Base-by-base conservation (phyloP, 2,329 filamentous ascomycete genomes). In the Ustilaginoidea virens region DNA sequence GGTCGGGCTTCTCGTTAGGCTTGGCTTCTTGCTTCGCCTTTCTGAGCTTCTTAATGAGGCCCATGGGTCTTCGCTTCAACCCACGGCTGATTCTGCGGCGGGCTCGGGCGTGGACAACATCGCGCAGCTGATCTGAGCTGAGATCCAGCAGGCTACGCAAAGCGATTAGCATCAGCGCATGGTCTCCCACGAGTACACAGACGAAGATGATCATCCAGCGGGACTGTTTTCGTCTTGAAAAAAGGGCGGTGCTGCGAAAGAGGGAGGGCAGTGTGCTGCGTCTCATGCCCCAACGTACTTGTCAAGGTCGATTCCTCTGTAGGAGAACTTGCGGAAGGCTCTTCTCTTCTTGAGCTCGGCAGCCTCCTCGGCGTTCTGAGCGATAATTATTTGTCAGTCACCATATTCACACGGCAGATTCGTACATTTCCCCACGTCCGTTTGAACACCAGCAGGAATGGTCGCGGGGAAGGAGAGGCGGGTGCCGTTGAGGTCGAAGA, bases 1-100 rank as follows among this genome's bases (percentile, higher is more conserved):
- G 74, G 58, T 93, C 86, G 59, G 87, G 87, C 82, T 96, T 94
- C 85, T 96, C 87, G 69, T 98, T 98, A 60, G 90, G 90, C 71
- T 82, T 83, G 52, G 86, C 86, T 70, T 93, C 85, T 67, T 92
- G 83, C 80, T 94, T 94, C 49, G 90, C 80, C 75, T 94, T 96
- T 63, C 90, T 87, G 55, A 98, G 83, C 79, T 98, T 98, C 83
- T 96, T 96, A 78, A 98, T 96, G 56, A 98, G 73, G 53, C 90
- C 90, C 90, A 98, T 96, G 54, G 90, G 90, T 74, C 92, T 92
- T 72, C 90, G 86, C 81, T 96, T 98, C 55, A 98, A 80, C 55
- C 90, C 90, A 49, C 90, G 87, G 80, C 96, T 96, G 80, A 98
- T 96, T 61, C 92, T 77, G 64, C 90, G 79, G 60, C 90, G 87